phyloP scores from a whole-genome alignment of 1,284 basidiomycete species.

The Rhodotorula sp. region DNA sequence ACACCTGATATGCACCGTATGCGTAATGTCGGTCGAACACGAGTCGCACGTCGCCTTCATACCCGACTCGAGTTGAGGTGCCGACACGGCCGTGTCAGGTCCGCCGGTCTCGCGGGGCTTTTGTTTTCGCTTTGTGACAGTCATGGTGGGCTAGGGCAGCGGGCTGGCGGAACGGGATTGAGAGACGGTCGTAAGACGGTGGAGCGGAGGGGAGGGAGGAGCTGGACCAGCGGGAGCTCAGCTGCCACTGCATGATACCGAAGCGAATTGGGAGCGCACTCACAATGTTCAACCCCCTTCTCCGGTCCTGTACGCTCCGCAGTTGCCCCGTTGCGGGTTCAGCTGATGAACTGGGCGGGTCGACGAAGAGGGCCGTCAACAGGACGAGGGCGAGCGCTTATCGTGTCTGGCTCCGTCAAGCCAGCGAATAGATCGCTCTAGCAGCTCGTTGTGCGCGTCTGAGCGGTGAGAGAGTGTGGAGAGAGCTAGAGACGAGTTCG shows the following conservation, averaged over 20 bases:
- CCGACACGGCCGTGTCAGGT: constrained; percentile 6
- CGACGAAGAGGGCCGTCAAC: too few relatives aligned
- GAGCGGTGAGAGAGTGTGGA: too few relatives aligned
- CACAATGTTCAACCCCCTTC: too few relatives aligned
- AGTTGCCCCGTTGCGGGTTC: neutral
- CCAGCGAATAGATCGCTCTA: too few relatives aligned
- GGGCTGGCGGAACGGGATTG: neutral
- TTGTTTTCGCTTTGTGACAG: constrained; percentile 37
- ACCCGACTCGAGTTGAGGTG: constrained; percentile 29
- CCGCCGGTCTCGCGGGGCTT: constrained; percentile 30
- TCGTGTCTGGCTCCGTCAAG: too few relatives aligned
- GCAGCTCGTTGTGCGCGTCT: too few relatives aligned
- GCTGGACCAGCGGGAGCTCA: too few relatives aligned
- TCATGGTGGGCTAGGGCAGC: constrained; percentile 14
- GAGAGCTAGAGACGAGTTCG: too few relatives aligned
- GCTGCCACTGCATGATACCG: too few relatives aligned
- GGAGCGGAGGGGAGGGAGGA: neutral
- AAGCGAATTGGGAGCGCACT: too few relatives aligned
- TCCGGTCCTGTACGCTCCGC: too few relatives aligned
- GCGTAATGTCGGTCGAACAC: constrained; percentile 46
- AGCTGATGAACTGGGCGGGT: neutral
- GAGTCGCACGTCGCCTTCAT: constrained; percentile 44
- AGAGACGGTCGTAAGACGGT: neutral
- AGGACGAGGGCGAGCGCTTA: too few relatives aligned
- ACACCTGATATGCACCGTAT: constrained; percentile 47